Evolutionary conservation across 768 basidiomycete species (phyloP).

Genomic region (Saitozyma podzolica): DNA sequence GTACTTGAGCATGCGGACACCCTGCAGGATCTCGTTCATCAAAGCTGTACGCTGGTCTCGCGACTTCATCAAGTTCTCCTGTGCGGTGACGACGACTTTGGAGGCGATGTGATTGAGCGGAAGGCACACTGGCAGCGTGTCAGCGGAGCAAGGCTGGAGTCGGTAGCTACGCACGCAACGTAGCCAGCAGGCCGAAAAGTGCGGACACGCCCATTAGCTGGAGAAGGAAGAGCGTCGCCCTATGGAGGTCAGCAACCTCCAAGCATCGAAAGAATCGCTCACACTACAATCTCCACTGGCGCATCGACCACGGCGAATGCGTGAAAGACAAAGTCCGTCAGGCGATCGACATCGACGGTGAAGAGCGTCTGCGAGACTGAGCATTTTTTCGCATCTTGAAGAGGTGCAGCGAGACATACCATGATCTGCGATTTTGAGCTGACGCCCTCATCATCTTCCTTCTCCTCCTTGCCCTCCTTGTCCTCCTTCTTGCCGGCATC

Average conservation of each 20-base stretch:
- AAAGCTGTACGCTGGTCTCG: slow-evolving; percentile 84
- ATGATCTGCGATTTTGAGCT: slow-evolving; percentile 74
- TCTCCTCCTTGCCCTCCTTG: slow-evolving; percentile 62
- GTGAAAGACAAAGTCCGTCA: slow-evolving; percentile 68
- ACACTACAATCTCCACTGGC: slow-evolving; percentile 60
- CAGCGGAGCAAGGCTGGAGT: no score
- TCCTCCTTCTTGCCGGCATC: slow-evolving; percentile 56
- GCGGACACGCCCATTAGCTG: slow-evolving; percentile 65
- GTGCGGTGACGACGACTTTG: slow-evolving; percentile 71
- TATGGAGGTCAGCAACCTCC: slow-evolving; percentile 1
- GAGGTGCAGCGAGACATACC: slow-evolving; percentile 46
- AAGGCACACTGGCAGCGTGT: slow-evolving; percentile 52
- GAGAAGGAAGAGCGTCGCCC: slow-evolving; percentile 72
- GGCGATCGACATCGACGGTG: slow-evolving; percentile 90
- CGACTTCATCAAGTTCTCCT: slow-evolving; percentile 86
- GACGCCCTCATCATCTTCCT: slow-evolving; percentile 58
- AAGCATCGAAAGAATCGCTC: neutral
- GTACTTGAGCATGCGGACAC: slow-evolving; percentile 84
- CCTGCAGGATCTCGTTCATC: slow-evolving; percentile 90
- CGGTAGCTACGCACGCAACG: slow-evolving; percentile 57
- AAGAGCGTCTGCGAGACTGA: slow-evolving; percentile 64
- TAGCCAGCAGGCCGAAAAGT: slow-evolving; percentile 66
- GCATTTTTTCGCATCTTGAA: neutral
- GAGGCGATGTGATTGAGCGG: slow-evolving; percentile 84
- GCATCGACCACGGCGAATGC: slow-evolving; percentile 40